Base-by-base conservation (phyloP, 2,329 filamentous ascomycete species). In the Thielaviopsis ethacetica region DNA sequence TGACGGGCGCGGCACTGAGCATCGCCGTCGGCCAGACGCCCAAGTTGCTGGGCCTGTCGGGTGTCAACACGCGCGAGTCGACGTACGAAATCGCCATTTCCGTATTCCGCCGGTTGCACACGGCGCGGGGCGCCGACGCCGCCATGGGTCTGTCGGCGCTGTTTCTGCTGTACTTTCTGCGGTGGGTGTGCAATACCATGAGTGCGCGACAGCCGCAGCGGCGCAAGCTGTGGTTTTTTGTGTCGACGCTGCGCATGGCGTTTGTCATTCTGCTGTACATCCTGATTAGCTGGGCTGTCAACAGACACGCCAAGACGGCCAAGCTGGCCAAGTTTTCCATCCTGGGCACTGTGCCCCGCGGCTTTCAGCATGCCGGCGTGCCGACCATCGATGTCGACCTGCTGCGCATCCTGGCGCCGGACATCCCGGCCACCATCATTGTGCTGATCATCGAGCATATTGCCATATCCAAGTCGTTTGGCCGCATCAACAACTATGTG, bases 251-350 rank as follows among this genome's bases (percentile, higher is more conserved):
- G 64, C 82, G 93, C 51, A 95, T 90, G 0, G 89, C 85, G 1
- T 95, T 96, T 67, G 85, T 95, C 65, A 95, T 98, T 64, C 71
- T 96, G 26, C 75, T 96, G 5, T 98, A 94, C 73, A 95, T 91
- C 50, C 75, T 95, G 73, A 85, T 97, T 68, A 93, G 89, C 71
- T 96, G 84, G 74, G 75, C 93, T 44, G 83, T 84, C 64, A 96
- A 97, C 71, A 79, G 83, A 65, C 71, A 87, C 63, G 63, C 86
- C 88, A 75, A 69, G 58, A 67, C 76, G 52, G 67, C 66, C 22
- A 65, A 70, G n/a, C 66, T 83, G 10, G 79, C 82, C 3, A 72
- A 72, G 34, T 84, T 91, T 69, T 76, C 71, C 60, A 79, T 91
- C 51, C 81, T 97, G 1, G 82, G 83, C 3, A 71, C 68, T 1